Percentiles rank a stretch among this genome's conserved stretches.
Conservation (phyloP, 1,284 basidiomycete genomes). For the Psilocybe mexicana region DNA sequence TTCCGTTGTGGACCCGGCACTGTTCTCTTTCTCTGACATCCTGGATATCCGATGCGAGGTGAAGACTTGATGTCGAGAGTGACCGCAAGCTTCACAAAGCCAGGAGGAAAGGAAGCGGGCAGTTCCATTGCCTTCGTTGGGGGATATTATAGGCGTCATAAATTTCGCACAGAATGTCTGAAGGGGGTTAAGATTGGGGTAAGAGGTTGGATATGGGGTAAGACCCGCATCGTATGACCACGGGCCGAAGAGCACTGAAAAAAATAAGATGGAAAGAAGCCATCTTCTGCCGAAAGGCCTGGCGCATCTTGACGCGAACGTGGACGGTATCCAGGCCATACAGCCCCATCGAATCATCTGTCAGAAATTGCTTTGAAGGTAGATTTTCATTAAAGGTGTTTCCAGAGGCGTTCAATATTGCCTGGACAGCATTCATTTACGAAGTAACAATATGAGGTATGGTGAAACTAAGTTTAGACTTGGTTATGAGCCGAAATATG, state of each 20-base stretch:
- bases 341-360: background rate
- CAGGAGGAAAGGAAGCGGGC: background rate
- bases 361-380: background rate
- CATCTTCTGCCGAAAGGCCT: background rate
- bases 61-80: background rate
- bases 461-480: background rate
- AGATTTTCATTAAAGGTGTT: background rate
- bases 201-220: background rate
- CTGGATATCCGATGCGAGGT: background rate
- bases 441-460: background rate
- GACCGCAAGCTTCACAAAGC: background rate
- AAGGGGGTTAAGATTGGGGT: constrained; percentile 11
- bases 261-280: background rate
- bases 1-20: constrained; percentile 7
- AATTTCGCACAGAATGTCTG: constrained; percentile 13
- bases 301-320: background rate
- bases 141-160: constrained; percentile 1
- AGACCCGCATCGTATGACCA: background rate
- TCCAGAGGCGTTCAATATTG: background rate
- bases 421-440: background rate
- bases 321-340: background rate
- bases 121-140: background rate
- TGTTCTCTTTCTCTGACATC: constrained; percentile 22
- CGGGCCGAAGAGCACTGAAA: constrained; percentile 5
- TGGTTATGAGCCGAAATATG: constrained; percentile 5